A percentile compares a stretch with the other conserved stretches of the same genome.
Evolutionary conservation across 768 basidiomycete genomes (phyloP).

Genomic region (Mycena albidolilacea): DNA sequence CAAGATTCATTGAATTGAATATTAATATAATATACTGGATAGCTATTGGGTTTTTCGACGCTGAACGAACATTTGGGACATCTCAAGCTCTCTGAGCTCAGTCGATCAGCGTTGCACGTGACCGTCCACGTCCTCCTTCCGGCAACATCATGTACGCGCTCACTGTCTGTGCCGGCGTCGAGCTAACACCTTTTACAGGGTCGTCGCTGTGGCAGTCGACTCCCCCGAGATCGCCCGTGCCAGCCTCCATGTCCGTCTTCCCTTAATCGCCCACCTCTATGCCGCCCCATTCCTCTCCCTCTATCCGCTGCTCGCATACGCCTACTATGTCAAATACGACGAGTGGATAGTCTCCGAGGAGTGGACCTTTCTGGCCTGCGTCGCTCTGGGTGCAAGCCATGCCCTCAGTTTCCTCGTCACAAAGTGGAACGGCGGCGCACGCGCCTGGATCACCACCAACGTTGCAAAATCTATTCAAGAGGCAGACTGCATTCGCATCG

Average conservation of each 20-base stretch:
- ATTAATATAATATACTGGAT: too few species aligned
- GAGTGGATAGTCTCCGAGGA: conserved; percentile 94
- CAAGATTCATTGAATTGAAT: too few species aligned
- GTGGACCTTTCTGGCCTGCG: conserved; percentile 97
- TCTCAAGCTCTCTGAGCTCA: too few species aligned
- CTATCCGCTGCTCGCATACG: conserved; percentile 89
- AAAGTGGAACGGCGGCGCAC: conserved; percentile 87
- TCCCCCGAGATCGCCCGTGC: conserved; percentile 80
- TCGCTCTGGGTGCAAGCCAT: conserved; percentile 87
- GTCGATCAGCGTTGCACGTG: conserved; percentile 4
- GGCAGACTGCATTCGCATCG: conserved; percentile 86
- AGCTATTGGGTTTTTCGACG: too few species aligned
- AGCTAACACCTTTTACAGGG: conserved; percentile 50
- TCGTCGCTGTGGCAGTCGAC: conserved; percentile 63
- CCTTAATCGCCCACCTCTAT: conserved; percentile 82
- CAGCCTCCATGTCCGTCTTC: conserved; percentile 75
- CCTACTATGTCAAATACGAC: conserved; percentile 93
- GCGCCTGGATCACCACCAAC: conserved; percentile 85
- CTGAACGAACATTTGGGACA: too few species aligned
- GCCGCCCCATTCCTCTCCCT: conserved; percentile 83
- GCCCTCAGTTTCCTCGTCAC: conserved; percentile 94
- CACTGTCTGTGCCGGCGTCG: background rate
- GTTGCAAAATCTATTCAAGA: conserved; percentile 78
- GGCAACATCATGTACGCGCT: conserved; percentile 35
- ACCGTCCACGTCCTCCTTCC: conserved; percentile 25